Percentiles rank a stretch among this genome's conserved stretches.
phyloP scores from a whole-genome alignment of 164 flowering plant genomes.

The Brasenia schreberi region DNA sequence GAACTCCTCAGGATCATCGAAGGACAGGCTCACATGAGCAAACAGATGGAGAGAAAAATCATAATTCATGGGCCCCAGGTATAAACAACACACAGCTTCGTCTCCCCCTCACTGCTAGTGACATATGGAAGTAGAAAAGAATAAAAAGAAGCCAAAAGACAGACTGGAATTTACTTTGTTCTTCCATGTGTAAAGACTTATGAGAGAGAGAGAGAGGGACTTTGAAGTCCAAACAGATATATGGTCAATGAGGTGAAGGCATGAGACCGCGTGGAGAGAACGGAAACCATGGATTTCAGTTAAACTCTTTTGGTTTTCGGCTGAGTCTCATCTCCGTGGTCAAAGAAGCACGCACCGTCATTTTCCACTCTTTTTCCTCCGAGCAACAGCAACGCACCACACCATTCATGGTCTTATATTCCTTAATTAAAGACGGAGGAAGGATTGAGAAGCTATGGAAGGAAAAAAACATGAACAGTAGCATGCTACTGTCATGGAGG shows the following conservation, averaged over 20 bases:
- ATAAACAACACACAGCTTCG: background rate
- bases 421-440: background rate
- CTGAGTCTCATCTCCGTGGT: background rate
- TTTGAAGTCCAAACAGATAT: background rate
- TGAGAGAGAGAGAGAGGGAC: background rate
- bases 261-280: background rate
- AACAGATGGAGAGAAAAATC: background rate
- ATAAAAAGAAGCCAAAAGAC: background rate
- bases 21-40: constrained; percentile 3
- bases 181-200: background rate
- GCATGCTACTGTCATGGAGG: background rate
- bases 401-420: background rate
- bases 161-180: background rate
- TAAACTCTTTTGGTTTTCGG: background rate
- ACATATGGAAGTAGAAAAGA: background rate
- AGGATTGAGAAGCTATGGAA: background rate
- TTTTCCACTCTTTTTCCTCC: background rate
- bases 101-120: background rate
- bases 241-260: background rate
- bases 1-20: background rate
- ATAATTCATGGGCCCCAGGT: constrained; percentile 1
- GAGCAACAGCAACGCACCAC: background rate
- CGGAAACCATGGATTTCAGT: background rate
- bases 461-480: background rate
- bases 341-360: background rate